Conservation (phyloP, 2,329 filamentous ascomycete genomes). For the Nigrospora osmanthi region DNA sequence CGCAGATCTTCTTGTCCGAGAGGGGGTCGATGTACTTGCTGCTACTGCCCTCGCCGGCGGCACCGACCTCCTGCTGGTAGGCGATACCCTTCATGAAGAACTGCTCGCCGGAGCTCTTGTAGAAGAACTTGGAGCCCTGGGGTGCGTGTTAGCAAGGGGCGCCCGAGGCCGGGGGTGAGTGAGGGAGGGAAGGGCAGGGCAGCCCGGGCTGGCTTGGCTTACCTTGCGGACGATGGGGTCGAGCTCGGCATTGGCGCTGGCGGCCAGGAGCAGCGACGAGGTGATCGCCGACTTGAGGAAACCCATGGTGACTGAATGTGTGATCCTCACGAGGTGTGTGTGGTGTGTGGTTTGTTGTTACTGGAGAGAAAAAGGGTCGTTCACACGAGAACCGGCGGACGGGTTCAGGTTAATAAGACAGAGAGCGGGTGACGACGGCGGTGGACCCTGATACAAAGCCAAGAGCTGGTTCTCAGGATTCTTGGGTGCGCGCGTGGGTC, state of each 20-base stretch:
- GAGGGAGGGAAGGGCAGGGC: too few species aligned
- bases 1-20: constrained; percentile 51
- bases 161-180: not conserved
- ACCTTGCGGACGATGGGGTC: constrained; percentile 25
- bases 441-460: too few species aligned
- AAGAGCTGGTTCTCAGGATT: too few species aligned
- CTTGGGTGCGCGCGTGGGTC: too few species aligned
- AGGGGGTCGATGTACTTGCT: constrained; percentile 62
- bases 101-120: constrained; percentile 41
- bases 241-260: constrained; percentile 12
- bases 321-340: too few species aligned
- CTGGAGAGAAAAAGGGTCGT: too few species aligned
- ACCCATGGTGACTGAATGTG: constrained; percentile 16
- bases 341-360: too few species aligned
- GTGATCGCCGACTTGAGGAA: constrained; percentile 18
- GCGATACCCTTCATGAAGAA: constrained; percentile 66
- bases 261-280: constrained; percentile 17
- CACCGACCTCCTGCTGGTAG: constrained; percentile 60
- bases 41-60: constrained; percentile 25
- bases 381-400: too few species aligned
- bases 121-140: constrained; percentile 52
- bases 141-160: constrained; percentile 2
- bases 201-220: too few species aligned
- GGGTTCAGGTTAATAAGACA: too few species aligned
- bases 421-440: too few species aligned